Evolutionary conservation across 116 monocot genomes (phyloP), one percentile per base, ranked within the genome.

Genomic region (Papilionanthe hybrid): DNA sequence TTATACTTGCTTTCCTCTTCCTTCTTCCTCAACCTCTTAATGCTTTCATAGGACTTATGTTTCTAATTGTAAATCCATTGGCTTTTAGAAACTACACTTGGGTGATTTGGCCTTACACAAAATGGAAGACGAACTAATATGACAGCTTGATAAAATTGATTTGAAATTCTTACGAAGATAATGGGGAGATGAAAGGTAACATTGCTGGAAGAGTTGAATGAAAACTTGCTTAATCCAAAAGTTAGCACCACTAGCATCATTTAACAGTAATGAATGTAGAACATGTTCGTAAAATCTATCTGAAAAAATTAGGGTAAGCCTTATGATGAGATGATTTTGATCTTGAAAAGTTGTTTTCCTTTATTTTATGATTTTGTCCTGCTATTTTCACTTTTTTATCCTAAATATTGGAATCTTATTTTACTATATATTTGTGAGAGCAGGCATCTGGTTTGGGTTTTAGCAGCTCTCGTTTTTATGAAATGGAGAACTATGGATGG

Each of bases 401-500:
- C 43, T 44, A n/a, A 73, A 20, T 44, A 44, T 73, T 47, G 75
- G 27, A 50, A 50, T 27, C 49, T 75, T 28, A 28, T 75, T 49
- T 5, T 20, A 42, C 27, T 50, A 50, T 49, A 44, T 28, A 43
- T 69, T 32, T 37, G 19, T 28, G 11, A 50, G 49, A 28, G 41
- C 88, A 91, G 88, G 84, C 55, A 55, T 80, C 76, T 60, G 78
- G 73, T 13, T 79, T 75, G 12, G 75, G 28, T 66, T 44, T 42
- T 27, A 66, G 77, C 45, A 73, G 74, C 41, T 48, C 86, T n/a
- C 15, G 25, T 57, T 79, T 90, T 44, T 78, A 79, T 76, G 84
- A 88, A 72, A 44, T 97, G 78, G 91, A 89, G 47, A 91, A 78
- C 49, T 97, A 88, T 90, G 97, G 94, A 57, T 97, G 97, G 97